phyloP scores from a whole-genome alignment of 2,329 filamentous ascomycete genomes.

The Sporothrix variecibatus region DNA sequence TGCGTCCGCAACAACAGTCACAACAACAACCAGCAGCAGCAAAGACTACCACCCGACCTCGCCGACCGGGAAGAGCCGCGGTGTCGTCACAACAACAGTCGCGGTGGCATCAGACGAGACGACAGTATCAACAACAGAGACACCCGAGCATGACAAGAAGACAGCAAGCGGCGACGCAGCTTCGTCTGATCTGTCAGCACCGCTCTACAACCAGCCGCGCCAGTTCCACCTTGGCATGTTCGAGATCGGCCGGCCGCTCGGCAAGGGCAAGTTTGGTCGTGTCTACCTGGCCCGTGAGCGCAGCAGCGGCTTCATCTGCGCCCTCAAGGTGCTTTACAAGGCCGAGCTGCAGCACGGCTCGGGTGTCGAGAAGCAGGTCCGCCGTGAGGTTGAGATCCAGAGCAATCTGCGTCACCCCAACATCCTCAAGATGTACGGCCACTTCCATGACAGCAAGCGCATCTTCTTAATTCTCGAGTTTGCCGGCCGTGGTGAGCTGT shows the following conservation, averaged over 20 bases:
- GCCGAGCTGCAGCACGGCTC: conserved; percentile 76
- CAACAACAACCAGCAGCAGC: conserved; percentile 39
- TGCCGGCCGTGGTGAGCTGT: conserved; percentile 81
- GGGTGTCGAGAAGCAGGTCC: conserved; percentile 79
- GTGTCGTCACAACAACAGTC: conserved; percentile 30
- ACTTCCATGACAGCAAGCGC: conserved; percentile 86
- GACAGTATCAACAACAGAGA: neutral
- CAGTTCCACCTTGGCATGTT: conserved; percentile 91
- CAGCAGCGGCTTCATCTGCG: conserved; percentile 78
- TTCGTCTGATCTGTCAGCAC: neutral
- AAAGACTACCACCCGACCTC: conserved; percentile 40
- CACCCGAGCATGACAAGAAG: conserved; percentile 15
- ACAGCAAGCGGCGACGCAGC: neutral
- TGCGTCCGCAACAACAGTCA: conserved; percentile 61
- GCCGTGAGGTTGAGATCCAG: conserved; percentile 87
- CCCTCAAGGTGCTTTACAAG: conserved; percentile 85
- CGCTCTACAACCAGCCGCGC: conserved; percentile 46
- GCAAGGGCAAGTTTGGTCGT: conserved; percentile 84
- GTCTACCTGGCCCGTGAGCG: conserved; percentile 84
- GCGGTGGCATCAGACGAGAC: conserved; percentile 4
- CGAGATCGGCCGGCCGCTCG: conserved; percentile 82
- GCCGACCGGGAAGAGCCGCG: conserved; percentile 37
- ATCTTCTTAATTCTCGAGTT: conserved; percentile 88
- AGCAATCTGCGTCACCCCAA: conserved; percentile 84
- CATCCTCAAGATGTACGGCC: conserved; percentile 78